Conservation (phyloP, 306 rosid species). For the Canavalia ensiformis region DNA sequence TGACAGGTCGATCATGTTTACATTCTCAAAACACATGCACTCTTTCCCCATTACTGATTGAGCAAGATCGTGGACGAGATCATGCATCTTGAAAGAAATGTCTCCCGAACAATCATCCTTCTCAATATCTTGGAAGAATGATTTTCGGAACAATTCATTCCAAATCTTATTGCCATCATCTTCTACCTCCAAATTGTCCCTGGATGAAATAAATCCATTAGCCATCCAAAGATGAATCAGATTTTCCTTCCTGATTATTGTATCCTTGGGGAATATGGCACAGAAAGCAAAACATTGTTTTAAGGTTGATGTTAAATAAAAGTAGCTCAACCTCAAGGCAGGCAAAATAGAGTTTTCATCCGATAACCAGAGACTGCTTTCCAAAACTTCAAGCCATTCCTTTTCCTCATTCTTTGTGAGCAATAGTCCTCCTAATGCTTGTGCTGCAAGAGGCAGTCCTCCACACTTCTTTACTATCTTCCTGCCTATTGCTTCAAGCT, state of each 20-base stretch:
- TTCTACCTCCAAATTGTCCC: not conserved
- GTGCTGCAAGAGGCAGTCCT: constrained; percentile 5
- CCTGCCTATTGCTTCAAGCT: not conserved
- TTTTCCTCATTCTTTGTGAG: not conserved
- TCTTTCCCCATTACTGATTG: not conserved
- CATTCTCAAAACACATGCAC: not conserved
- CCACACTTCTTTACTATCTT: not conserved
- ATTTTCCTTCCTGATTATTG: not conserved
- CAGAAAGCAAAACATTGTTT: constrained; percentile 13
- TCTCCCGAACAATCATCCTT: not conserved
- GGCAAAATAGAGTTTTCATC: not conserved
- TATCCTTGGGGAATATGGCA: constrained; percentile 32
- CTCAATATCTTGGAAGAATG: constrained; percentile 2
- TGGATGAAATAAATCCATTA: not conserved
- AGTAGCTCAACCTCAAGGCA: constrained; percentile 11
- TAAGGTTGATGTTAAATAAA: not conserved
- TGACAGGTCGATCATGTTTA: not conserved
- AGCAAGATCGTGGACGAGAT: constrained; percentile 19
- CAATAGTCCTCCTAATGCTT: not conserved
- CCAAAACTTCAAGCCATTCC: not conserved
- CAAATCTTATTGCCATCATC: not conserved
- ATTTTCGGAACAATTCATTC: not conserved
- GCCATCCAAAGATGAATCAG: not conserved
- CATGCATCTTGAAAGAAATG: constrained; percentile 25
- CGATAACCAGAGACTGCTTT: not conserved